A percentile compares a stretch with the other conserved stretches of the same genome.
Conservation (phyloP, 2,329 filamentous ascomycete genomes). For the Phoma sp. region DNA sequence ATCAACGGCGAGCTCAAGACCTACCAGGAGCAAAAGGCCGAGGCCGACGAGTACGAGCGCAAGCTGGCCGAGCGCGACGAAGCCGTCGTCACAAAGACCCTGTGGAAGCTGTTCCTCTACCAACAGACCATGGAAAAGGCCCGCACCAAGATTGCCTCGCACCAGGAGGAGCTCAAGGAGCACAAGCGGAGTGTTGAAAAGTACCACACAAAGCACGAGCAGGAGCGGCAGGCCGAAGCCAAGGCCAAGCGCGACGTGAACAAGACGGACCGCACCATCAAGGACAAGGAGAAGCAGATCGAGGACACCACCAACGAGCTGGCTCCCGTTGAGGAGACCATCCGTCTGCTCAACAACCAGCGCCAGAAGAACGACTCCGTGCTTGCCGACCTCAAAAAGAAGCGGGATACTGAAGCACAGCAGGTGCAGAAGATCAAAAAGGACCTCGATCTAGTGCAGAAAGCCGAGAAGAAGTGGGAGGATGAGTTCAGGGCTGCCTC, state of each 20-base stretch:
- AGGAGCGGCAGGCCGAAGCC: conserved; percentile 83
- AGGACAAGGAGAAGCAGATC: conserved; percentile 83
- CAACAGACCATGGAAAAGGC: conserved; percentile 93
- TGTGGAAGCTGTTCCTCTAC: conserved; percentile 97
- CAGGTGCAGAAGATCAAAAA: conserved; percentile 78
- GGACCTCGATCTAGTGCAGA: conserved; percentile 83
- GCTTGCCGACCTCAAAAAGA: conserved; percentile 74
- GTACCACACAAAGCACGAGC: conserved; percentile 80
- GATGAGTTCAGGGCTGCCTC: conserved; percentile 84
- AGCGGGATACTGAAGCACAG: conserved; percentile 74
- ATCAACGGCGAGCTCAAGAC: conserved; percentile 99
- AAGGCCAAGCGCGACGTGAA: conserved; percentile 77
- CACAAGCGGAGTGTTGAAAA: conserved; percentile 86
- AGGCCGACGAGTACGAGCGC: conserved; percentile 90
- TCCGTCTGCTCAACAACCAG: conserved; percentile 74
- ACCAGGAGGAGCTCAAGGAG: conserved; percentile 94
- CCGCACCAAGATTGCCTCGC: conserved; percentile 85
- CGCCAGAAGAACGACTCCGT: conserved; percentile 72
- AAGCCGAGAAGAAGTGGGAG: conserved; percentile 88
- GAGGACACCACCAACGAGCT: conserved; percentile 86
- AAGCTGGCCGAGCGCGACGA: conserved; percentile 91
- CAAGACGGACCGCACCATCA: conserved; percentile 86
- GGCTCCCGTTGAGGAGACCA: conserved; percentile 91
- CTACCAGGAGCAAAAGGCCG: conserved; percentile 94
- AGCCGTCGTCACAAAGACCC: conserved; percentile 88